Base-by-base conservation (phyloP, 768 basidiomycete genomes). In the Pisolithus orientalis region DNA sequence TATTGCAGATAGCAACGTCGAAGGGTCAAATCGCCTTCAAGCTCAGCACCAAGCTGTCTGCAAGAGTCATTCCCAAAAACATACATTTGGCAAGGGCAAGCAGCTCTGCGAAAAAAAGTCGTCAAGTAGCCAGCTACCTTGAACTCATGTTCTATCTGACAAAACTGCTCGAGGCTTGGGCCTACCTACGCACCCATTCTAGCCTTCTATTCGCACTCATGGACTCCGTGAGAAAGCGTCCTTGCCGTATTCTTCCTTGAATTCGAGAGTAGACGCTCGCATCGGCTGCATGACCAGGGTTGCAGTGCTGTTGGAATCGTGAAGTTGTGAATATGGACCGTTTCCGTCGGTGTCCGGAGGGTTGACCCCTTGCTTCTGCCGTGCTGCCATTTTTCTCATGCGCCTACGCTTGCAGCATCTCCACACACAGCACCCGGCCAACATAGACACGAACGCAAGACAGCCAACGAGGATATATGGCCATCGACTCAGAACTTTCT, bases 381-480 rank as follows among this genome's bases (percentile, higher is more conserved):
- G 61, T 1, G 59, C 49, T 16, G 55, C 58, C 31, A 51, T 50
- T 44, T 59, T 55, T 57, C 60, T 64, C 38, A 62, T 52, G 7
- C 52, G 63, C 44, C 65, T 56, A 46, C 70, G 72, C 54, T 60
- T 65, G 46, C 85, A 87, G 64, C 82, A 85, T 51, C 72, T 73
- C 80, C 82, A 85, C 24, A 85, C 57, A 54, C 77, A 76, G 50
- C 74, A 70, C 9, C 77, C 78, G 31, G 76, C 52, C 29, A 77
- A 57, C 42, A 80, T 57, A 31, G 75, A 49, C 25, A 82, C 64
- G 53, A 82, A 66, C 2, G 75, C 65, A 27, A 89, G 70, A 55
- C 80, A 80, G 37, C 84, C 87, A 8, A 72, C 55, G 42, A 85
- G 74, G 62, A 87, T 86, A 62, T 84, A 86, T 3, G 83, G 85